Conservation (phyloP, 2,329 filamentous ascomycete species). For the Penicillium sp. region DNA sequence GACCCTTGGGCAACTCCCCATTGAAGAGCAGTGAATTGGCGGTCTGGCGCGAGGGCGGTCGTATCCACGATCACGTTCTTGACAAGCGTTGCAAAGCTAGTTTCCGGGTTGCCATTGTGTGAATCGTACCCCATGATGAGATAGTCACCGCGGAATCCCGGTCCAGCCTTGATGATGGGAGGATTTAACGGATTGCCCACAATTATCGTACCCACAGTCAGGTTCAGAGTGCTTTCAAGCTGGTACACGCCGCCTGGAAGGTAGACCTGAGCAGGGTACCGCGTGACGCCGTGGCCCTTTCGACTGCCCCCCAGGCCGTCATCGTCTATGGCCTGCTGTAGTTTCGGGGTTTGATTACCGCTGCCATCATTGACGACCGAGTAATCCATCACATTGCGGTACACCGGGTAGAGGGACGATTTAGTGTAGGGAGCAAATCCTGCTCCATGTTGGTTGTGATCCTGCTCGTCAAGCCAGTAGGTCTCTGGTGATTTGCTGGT, state of each 20-base stretch:
- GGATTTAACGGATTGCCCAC: conserved; percentile 34
- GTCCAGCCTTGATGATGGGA: conserved; percentile 29
- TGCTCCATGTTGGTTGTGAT: conserved; percentile 25
- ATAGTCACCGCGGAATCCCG: conserved; percentile 28
- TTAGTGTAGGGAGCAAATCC: conserved; percentile 27
- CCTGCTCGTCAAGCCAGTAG: conserved; percentile 30
- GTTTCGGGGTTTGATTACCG: conserved; percentile 24
- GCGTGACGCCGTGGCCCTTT: conserved; percentile 26
- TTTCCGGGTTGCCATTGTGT: conserved; percentile 25
- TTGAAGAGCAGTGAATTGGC: conserved; percentile 30
- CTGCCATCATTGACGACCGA: conserved; percentile 26
- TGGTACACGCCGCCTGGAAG: conserved; percentile 31
- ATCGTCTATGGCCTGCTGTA: conserved; percentile 32
- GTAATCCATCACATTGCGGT: conserved; percentile 33
- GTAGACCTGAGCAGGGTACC: conserved; percentile 32
- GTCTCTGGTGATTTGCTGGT: neutral
- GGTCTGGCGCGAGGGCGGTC: conserved; percentile 20
- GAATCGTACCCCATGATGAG: conserved; percentile 32
- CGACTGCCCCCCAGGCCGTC: conserved; percentile 28
- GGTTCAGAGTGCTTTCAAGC: conserved; percentile 25
- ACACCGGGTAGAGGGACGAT: conserved; percentile 24
- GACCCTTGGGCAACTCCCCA: conserved; percentile 38
- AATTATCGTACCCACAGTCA: conserved; percentile 34
- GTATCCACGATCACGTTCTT: conserved; percentile 38
- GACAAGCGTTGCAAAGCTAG: conserved; percentile 34